Evolutionary conservation across 78 protist species (phyloP).

Genomic region (Dictyostelium brefeldianum): DNA sequence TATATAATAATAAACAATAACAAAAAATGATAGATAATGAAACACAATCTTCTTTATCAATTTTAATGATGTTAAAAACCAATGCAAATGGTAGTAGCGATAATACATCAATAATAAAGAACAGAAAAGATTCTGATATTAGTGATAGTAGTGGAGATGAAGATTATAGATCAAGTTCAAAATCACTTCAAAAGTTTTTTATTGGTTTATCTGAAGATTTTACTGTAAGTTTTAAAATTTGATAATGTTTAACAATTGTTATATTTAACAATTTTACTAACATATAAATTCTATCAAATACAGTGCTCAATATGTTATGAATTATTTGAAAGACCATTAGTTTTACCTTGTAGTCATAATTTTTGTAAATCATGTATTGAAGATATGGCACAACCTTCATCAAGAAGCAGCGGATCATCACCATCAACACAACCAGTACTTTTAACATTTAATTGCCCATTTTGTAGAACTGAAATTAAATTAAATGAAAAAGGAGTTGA

Average conservation of each 20-base stretch:
- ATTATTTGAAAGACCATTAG: constrained; percentile 61
- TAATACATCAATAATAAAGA: not conserved
- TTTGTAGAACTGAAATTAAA: constrained; percentile 42
- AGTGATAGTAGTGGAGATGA: constrained; percentile 82
- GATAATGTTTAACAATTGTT: not conserved
- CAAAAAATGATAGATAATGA: constrained; percentile 20
- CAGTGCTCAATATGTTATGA: constrained; percentile 77
- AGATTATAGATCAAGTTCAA: constrained; percentile 67
- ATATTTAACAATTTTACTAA: not conserved
- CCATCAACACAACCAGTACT: not conserved
- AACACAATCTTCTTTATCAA: not conserved
- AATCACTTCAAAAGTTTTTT: constrained; percentile 52
- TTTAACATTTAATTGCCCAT: constrained; percentile 38
- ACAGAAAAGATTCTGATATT: constrained; percentile 34
- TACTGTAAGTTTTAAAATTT: constrained; percentile 21
- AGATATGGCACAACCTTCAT: not conserved
- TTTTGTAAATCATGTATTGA: constrained; percentile 60
- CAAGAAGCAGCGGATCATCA: not conserved
- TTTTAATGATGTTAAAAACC: constrained; percentile 30
- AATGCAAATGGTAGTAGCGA: not conserved
- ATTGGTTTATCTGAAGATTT: constrained; percentile 53
- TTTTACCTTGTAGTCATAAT: constrained; percentile 61
- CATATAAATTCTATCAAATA: not conserved
- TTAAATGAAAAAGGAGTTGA: constrained; percentile 54
- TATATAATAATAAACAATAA: not conserved